Evolutionary conservation across 805 yeast genomes (phyloP).

Genomic region (Maudiozyma barnettii): DNA sequence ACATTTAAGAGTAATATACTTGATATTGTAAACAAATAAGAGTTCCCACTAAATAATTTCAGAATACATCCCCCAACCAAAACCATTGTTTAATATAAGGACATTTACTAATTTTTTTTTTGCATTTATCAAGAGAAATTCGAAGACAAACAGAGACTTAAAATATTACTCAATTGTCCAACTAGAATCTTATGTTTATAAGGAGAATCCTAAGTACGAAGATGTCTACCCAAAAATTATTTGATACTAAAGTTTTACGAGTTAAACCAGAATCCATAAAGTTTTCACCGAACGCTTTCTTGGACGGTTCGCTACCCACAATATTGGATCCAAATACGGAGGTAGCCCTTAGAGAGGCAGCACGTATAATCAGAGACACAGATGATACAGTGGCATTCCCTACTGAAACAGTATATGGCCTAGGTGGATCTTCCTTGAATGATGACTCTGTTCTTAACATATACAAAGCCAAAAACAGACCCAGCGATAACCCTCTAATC

Average conservation of each 20-base stretch:
- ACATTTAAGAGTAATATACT: not conserved
- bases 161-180: no score
- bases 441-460: constrained; percentile 69
- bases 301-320: constrained; percentile 33
- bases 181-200: constrained; percentile 2
- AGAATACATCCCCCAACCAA: no score
- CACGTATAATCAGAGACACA: constrained; percentile 40
- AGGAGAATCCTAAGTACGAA: not conserved
- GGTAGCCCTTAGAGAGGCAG: constrained; percentile 47
- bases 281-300: constrained; percentile 33
- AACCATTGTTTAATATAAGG: not conserved
- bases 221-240: constrained; percentile 4
- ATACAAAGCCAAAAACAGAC: constrained; percentile 83
- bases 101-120: not conserved
- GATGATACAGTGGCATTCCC: constrained; percentile 80
- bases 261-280: constrained; percentile 46
- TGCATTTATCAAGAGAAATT: not conserved
- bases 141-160: not conserved
- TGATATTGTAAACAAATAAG: no score
- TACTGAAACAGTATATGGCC: constrained; percentile 93
- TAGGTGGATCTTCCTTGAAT: constrained; percentile 77
- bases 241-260: constrained; percentile 38
- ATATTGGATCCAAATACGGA: constrained; percentile 47
- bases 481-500: constrained; percentile 90
- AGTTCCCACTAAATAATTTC: no score